Evolutionary conservation across 148 eudicot genomes (phyloP).

Genomic region (Tetragonia tetragonoides): DNA sequence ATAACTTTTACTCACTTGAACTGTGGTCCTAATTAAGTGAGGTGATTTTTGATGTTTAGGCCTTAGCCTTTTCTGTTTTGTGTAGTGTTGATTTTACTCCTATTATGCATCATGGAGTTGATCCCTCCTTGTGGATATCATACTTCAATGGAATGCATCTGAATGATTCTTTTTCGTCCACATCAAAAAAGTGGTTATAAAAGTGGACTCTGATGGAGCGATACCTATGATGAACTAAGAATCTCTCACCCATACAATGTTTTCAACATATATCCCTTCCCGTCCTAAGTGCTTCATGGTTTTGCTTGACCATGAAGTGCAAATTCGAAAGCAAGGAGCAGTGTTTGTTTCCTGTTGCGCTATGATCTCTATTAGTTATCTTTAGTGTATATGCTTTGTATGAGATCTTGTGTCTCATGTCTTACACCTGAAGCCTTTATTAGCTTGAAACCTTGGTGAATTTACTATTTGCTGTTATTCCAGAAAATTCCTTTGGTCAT

Average conservation of each 20-base stretch:
- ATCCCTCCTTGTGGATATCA: background rate
- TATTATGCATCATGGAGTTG: background rate
- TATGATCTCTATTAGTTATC: background rate
- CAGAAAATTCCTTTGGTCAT: slow-evolving; percentile 81
- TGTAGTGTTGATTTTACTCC: background rate
- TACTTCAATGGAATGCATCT: too few relatives aligned
- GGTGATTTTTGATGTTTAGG: background rate
- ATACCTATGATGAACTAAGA: background rate
- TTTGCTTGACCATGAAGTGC: background rate
- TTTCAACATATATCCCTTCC: background rate
- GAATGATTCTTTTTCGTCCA: too few relatives aligned
- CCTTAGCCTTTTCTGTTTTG: background rate
- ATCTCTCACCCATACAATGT: background rate
- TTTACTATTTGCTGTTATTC: background rate
- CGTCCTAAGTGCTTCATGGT: background rate
- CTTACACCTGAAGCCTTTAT: background rate
- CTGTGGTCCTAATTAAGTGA: background rate
- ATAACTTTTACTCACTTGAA: background rate
- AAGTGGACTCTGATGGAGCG: background rate
- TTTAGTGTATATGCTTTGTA: background rate
- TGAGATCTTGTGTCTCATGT: background rate
- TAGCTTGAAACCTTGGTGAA: background rate
- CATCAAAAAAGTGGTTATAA: too few relatives aligned
- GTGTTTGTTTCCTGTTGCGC: background rate
- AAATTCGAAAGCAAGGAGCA: background rate